Evolutionary conservation across 2,329 filamentous ascomycete genomes (phyloP).

Genomic region (Alternaria brassicicola): DNA sequence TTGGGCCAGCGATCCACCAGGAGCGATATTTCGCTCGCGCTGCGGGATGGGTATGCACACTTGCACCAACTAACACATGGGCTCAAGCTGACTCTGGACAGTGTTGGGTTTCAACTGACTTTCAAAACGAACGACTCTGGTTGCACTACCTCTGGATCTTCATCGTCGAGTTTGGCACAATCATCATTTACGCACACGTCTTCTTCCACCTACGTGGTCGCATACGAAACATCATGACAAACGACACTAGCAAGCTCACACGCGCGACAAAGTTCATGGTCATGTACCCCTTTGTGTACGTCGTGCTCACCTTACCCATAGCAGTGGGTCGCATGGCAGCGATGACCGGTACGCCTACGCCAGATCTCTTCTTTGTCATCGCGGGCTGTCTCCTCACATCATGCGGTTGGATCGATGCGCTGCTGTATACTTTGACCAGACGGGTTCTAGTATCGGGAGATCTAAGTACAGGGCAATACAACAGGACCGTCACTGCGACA

Average conservation of each 20-base stretch:
- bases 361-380: conserved; percentile 63
- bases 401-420: conserved; percentile 53
- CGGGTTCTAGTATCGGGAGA: conserved; percentile 47
- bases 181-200: conserved; percentile 56
- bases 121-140: conserved; percentile 56
- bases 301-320: conserved; percentile 69
- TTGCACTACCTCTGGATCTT: conserved; percentile 63
- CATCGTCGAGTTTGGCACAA: conserved; percentile 58
- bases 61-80: neutral
- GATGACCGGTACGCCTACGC: conserved; percentile 50
- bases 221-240: conserved; percentile 48
- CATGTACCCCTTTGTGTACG: conserved; percentile 68
- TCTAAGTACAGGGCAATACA: conserved; percentile 35
- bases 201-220: conserved; percentile 57
- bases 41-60: conserved; percentile 51
- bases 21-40: conserved; percentile 55
- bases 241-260: conserved; percentile 44
- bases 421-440: conserved; percentile 53
- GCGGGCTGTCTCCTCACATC: conserved; percentile 64
- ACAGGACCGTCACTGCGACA: conserved; percentile 26
- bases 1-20: conserved; percentile 54
- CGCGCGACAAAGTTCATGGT: conserved; percentile 63
- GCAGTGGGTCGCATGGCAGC: conserved; percentile 54
- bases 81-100: conserved; percentile 1
- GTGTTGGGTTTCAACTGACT: conserved; percentile 58